phyloP scores from a whole-genome alignment of 495 filamentous ascomycete species.

The Aspergillus affinis region DNA sequence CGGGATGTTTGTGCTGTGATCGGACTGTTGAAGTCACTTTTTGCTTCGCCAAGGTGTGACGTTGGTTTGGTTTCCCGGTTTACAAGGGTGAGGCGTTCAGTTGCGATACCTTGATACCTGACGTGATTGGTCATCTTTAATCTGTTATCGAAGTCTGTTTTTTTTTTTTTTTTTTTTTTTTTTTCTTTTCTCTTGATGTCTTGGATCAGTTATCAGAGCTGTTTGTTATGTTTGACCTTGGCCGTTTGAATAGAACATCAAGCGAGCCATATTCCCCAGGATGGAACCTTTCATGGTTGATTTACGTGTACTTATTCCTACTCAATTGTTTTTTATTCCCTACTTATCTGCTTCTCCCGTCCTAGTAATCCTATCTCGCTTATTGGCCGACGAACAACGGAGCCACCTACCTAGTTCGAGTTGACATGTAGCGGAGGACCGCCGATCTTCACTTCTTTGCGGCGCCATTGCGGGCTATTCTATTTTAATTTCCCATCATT shows the following conservation, averaged over 20 bases:
- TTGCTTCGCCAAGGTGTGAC: constrained; percentile 9
- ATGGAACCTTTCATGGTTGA: not conserved
- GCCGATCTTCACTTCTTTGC: not conserved
- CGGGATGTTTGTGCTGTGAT: constrained; percentile 5
- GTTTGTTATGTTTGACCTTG: not conserved
- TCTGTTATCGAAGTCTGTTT: not conserved
- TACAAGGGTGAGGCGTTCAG: constrained; percentile 35
- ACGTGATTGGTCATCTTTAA: constrained; percentile 12
- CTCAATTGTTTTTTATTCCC: not conserved
- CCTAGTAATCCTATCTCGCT: not conserved
- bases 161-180: not conserved
- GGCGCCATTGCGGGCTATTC: not conserved
- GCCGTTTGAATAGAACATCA: not conserved
- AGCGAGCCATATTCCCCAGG: not conserved
- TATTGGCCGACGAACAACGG: not conserved
- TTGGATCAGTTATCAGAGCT: not conserved
- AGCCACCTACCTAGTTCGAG: not conserved
- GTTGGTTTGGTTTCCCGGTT: constrained; percentile 14
- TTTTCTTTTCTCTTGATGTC: not conserved
- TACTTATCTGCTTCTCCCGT: not conserved
- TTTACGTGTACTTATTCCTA: not conserved
- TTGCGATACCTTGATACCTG: constrained; percentile 22
- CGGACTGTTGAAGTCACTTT: constrained; percentile 9
- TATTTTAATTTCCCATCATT: not conserved
- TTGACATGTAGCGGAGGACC: not conserved